phyloP scores from a whole-genome alignment of 495 filamentous ascomycete species.

The Talaromyces trachyspermus region DNA sequence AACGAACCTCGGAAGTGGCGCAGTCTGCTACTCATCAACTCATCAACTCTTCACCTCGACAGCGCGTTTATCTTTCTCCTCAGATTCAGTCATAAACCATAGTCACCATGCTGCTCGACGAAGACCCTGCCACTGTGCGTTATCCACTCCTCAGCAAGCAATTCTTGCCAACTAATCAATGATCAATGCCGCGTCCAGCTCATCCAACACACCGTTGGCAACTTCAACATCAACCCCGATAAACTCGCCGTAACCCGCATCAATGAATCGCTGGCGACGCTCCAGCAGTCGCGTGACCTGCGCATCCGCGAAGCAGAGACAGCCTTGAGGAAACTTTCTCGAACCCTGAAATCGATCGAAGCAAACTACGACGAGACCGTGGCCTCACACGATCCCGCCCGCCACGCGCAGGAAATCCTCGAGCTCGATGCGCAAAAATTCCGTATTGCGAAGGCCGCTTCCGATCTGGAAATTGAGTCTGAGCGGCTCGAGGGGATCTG shows the following conservation, averaged over 20 bases:
- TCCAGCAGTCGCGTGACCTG: conserved; percentile 70
- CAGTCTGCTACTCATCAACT: neutral
- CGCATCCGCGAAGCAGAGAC: conserved; percentile 65
- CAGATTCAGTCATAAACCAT: no score
- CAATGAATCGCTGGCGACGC: conserved; percentile 67
- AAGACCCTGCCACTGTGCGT: conserved; percentile 77
- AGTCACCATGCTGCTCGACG: conserved; percentile 86
- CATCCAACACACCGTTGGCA: conserved; percentile 79
- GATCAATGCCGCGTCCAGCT: conserved; percentile 47
- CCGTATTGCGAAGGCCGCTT: conserved; percentile 78
- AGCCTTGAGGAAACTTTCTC: conserved; percentile 65
- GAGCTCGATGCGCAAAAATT: conserved; percentile 91
- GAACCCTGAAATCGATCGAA: conserved; percentile 59
- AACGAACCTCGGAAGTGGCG: conserved; percentile 29
- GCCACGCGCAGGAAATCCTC: conserved; percentile 73
- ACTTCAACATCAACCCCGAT: conserved; percentile 92
- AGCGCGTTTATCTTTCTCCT: no score
- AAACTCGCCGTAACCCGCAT: conserved; percentile 80
- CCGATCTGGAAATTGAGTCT: conserved; percentile 84
- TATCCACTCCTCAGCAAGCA: neutral
- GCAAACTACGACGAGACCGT: conserved; percentile 66
- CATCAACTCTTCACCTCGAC: conserved; percentile 1
- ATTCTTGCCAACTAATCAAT: conserved; percentile 2
- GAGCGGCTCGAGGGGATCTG: conserved; percentile 80
- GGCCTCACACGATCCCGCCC: conserved; percentile 59